phyloP scores from a whole-genome alignment of 2,329 filamentous ascomycete species.

The Aspergillus sp. region DNA sequence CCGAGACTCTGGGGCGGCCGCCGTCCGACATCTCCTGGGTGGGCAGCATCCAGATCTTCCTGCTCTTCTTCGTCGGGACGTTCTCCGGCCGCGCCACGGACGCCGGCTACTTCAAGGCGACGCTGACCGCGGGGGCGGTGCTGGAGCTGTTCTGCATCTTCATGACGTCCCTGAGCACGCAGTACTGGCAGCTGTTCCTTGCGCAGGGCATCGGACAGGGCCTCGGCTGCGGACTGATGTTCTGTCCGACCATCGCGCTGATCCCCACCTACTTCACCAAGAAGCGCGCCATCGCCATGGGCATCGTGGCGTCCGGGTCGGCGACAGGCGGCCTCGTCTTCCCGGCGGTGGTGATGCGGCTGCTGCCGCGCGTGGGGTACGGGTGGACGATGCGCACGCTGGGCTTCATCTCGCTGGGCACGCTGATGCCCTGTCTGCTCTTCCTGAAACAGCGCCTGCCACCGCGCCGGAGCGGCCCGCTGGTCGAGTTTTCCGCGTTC shows the following conservation, averaged over 20 bases:
- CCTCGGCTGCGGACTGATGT: conserved; percentile 55
- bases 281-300: conserved; percentile 61
- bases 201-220: conserved; percentile 59
- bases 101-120: conserved; percentile 51
- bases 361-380: conserved; percentile 62
- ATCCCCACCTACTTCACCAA: conserved; percentile 61
- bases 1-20: conserved; percentile 37
- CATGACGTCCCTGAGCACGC: conserved; percentile 48
- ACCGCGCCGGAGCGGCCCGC: conserved; percentile 49
- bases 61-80: conserved; percentile 52
- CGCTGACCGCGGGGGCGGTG: conserved; percentile 42
- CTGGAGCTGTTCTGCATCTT: conserved; percentile 51
- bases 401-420: conserved; percentile 58
- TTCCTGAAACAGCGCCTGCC: conserved; percentile 52
- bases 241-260: conserved; percentile 54
- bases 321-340: conserved; percentile 64
- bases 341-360: conserved; percentile 55
- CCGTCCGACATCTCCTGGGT: conserved; percentile 55
- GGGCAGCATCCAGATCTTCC: conserved; percentile 51
- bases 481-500: conserved; percentile 54
- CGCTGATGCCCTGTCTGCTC: conserved; percentile 40
- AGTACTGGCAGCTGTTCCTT: conserved; percentile 51
- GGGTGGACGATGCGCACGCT: conserved; percentile 64
- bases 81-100: conserved; percentile 53
- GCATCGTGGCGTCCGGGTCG: conserved; percentile 59